These are phyloP conservation scores for Psidium guajava DNA, from an alignment of 345 rosid genomes.

Conservation along the genomic window DNA sequence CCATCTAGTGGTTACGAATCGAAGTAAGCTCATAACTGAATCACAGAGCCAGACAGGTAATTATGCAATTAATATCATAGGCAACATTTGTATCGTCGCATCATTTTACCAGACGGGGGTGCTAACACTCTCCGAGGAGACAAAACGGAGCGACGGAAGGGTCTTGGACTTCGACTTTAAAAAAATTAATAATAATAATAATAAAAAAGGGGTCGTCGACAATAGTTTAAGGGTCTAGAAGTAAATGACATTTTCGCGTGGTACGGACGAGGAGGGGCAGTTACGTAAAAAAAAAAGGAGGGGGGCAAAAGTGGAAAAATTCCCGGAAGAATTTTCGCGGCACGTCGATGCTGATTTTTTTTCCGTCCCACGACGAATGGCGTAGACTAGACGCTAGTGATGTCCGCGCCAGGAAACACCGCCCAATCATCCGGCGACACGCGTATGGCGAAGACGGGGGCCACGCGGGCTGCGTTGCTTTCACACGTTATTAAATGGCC, in stretches of 20 bases:
- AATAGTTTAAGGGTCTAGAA: not conserved
- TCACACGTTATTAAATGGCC: not conserved
- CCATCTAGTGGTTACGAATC: not conserved
- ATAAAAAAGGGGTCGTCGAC: no score
- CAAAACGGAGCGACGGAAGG: no score
- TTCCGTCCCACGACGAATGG: not conserved
- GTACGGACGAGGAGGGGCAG: not conserved
- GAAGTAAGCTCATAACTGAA: not conserved
- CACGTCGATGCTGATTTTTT: not conserved
- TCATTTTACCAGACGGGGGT: no score
- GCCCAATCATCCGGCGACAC: not conserved
- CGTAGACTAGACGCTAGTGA: not conserved
- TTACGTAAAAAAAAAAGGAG: not conserved
- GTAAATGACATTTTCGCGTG: no score
- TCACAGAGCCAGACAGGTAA: not conserved
- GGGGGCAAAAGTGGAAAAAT: not conserved
- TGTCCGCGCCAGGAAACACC: not conserved
- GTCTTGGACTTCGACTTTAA: no score
- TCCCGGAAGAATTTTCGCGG: not conserved
- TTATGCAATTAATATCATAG: accelerated
- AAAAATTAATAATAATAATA: no score
- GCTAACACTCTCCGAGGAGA: accelerated
- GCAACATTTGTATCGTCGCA: accelerated
- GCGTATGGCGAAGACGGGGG: not conserved
- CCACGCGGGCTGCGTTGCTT: not conserved